These are phyloP conservation scores for Cladosporium sp. DNA, from an alignment of 2,329 filamentous ascomycete species.

Conservation along the genomic window DNA sequence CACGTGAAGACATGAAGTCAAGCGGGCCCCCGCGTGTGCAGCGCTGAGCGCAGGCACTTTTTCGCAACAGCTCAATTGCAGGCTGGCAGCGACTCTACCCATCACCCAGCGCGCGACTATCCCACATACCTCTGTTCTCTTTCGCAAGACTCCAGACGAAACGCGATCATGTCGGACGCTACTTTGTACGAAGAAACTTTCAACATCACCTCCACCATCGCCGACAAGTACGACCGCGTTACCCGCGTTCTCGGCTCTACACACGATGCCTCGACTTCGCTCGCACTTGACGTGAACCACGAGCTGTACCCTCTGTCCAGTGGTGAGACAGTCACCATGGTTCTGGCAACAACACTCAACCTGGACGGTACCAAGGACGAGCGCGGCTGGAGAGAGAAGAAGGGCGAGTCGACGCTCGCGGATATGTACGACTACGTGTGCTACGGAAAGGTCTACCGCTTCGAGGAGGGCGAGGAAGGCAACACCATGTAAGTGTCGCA, in stretches of 20 bases:
- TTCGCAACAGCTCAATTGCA: slow-evolving; percentile 1
- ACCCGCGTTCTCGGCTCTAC: slow-evolving; percentile 79
- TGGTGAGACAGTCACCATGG: slow-evolving; percentile 76
- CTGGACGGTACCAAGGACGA: slow-evolving; percentile 72
- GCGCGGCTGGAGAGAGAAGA: slow-evolving; percentile 70
- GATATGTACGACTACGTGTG: slow-evolving; percentile 88
- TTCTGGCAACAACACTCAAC: slow-evolving; percentile 80
- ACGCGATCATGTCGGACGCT: slow-evolving; percentile 70
- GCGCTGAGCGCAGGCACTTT: not conserved
- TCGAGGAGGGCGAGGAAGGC: slow-evolving; percentile 73
- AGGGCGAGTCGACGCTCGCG: slow-evolving; percentile 60
- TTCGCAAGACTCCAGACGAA: not conserved
- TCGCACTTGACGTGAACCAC: slow-evolving; percentile 90
- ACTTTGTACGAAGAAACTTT: slow-evolving; percentile 94
- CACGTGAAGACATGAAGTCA: not conserved
- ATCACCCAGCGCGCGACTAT: not conserved
- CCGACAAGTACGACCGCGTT: slow-evolving; percentile 92
- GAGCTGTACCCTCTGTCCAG: slow-evolving; percentile 79
- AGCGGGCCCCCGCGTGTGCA: not conserved
- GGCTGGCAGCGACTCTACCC: not conserved
- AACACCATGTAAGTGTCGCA: slow-evolving; percentile 73
- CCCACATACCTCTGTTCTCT: not conserved
- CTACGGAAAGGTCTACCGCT: slow-evolving; percentile 84
- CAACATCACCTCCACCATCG: slow-evolving; percentile 74
- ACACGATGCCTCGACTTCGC: slow-evolving; percentile 69